These are phyloP conservation scores for Phytopythium kandeliae DNA, from an alignment of 352 stramenopile species.

Conservation along the genomic window DNA sequence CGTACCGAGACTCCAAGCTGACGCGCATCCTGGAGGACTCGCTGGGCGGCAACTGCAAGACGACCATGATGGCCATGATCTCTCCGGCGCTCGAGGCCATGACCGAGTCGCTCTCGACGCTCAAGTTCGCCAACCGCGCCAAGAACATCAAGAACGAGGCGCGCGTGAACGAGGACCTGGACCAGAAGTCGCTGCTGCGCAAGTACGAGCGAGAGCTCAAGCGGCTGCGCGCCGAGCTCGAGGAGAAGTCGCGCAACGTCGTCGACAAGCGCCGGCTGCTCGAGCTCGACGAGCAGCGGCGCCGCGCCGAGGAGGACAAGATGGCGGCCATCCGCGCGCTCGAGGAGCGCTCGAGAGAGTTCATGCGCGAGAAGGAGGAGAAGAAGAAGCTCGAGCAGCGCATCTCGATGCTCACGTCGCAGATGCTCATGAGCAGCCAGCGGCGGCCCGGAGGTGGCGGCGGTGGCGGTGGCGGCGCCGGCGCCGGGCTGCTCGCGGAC, in stretches of 20 bases:
- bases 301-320: slow-evolving; percentile 91
- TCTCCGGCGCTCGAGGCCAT: slow-evolving; percentile 86
- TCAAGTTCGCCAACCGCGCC: slow-evolving; percentile 92
- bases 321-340: slow-evolving; percentile 92
- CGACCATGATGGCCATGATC: slow-evolving; percentile 96
- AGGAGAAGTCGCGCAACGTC: slow-evolving; percentile 90
- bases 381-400: slow-evolving; percentile 93
- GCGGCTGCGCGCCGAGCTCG: slow-evolving; percentile 87
- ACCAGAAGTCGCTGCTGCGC: slow-evolving; percentile 90
- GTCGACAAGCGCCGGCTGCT: slow-evolving; percentile 91
- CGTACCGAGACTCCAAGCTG: slow-evolving; percentile 93
- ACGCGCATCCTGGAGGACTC: slow-evolving; percentile 89
- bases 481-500: too few species aligned
- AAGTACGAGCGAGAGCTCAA: slow-evolving; percentile 96
- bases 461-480: too few species aligned
- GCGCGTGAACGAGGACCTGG: slow-evolving; percentile 89
- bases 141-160: slow-evolving; percentile 93
- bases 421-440: slow-evolving; percentile 89
- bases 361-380: slow-evolving; percentile 95
- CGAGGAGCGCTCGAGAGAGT: slow-evolving; percentile 88
- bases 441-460: slow-evolving; percentile 10
- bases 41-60: slow-evolving; percentile 92
- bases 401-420: slow-evolving; percentile 89
- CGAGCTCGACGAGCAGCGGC: slow-evolving; percentile 85
- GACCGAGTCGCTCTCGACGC: slow-evolving; percentile 89